phyloP scores from a whole-genome alignment of 495 filamentous ascomycete species.

The Annulohypoxylon bovei region DNA sequence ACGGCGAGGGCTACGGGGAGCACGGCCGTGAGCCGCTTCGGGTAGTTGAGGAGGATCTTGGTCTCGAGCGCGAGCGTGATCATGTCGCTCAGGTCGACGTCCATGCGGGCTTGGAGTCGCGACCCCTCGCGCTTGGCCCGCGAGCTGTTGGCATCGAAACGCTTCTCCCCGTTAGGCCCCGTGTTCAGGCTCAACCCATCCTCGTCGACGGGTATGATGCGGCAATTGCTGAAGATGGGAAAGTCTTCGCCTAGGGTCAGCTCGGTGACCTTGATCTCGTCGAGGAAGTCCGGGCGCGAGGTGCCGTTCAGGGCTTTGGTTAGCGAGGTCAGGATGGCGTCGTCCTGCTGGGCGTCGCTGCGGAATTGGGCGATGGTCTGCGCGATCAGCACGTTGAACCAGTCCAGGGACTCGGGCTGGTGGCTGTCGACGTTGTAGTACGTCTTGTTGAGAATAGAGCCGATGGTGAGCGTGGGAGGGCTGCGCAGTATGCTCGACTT shows the following conservation, averaged over 20 bases:
- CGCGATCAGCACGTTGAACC: constrained; percentile 98
- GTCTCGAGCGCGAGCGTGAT: constrained; percentile 95
- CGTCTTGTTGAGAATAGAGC: constrained; percentile 93
- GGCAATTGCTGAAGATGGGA: constrained; percentile 98
- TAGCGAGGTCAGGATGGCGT: constrained; percentile 95
- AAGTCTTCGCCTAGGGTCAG: constrained; percentile 95
- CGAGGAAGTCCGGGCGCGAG: constrained; percentile 88
- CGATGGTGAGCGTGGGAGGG: constrained; percentile 73
- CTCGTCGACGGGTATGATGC: constrained; percentile 86
- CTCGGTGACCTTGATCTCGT: constrained; percentile 93
- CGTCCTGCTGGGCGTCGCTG: constrained; percentile 86
- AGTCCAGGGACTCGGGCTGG: constrained; percentile 98
- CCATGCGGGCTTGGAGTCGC: constrained; percentile 91
- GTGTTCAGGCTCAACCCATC: constrained; percentile 60
- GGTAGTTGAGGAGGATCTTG: constrained; percentile 91
- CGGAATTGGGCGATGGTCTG: constrained; percentile 97
- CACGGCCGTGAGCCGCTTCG: constrained; percentile 87
- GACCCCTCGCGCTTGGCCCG: constrained; percentile 68
- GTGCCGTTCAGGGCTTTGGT: constrained; percentile 84
- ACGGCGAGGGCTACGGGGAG: constrained; percentile 91
- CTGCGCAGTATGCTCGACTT: constrained; percentile 77
- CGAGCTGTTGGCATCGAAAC: constrained; percentile 54
- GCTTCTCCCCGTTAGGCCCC: constrained; percentile 54
- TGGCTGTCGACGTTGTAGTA: constrained; percentile 97
- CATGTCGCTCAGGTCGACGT: constrained; percentile 94